Evolutionary conservation across 495 filamentous ascomycete species (phyloP), one percentile per base, ranked within the genome.

Genomic region (Aspergillus panamensis): DNA sequence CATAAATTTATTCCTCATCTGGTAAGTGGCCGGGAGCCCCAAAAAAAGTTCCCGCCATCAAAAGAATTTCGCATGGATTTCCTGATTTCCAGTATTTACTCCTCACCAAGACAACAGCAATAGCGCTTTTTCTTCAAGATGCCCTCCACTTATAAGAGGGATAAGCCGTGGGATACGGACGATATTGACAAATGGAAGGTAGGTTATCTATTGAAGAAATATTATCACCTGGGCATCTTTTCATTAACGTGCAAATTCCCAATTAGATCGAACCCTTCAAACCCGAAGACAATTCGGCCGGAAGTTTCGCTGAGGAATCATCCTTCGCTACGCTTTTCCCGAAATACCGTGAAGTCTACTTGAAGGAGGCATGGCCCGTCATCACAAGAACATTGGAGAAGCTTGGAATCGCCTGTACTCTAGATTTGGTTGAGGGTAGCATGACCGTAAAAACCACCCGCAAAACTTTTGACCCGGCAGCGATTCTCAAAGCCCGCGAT

Each of bases 141-240:
- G 93, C 93, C 93, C 55, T 95, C 90, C 52, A 96, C 90, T 55
- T 86, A 96, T 77, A 94, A 96, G 57, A 87, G 82, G 57, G 91
- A 96, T 6, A 98, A 98, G 71, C 90, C 94, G 35, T 97, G 93
- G 94, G 93, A 98, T 71, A 96, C 91, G 48, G 91, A 94, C 57
- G 94, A 96, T 65, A 91, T 97, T 62, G 93, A 98, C 71, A 96
- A 96, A 69, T 98, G 93, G 93, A 94, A 92, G 82, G 83, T 90
- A 60, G 55, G 64, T 68, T 35, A 21, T 8, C 16, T 6, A 8
- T 8, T 37, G 35, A 20, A 3, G 9, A 31, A 32, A 17, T 44
- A 3, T 0, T 8, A 33, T 7, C 37, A 51, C 37, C 14, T 6
- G 17, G n/a, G 1, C n/a, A 42, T 50, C 3, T 51, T 57, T 59